A percentile compares a stretch with the other conserved stretches of the same genome.
phyloP scores from a whole-genome alignment of 179 eudicot genomes.

The Amaranthus tricolor region DNA sequence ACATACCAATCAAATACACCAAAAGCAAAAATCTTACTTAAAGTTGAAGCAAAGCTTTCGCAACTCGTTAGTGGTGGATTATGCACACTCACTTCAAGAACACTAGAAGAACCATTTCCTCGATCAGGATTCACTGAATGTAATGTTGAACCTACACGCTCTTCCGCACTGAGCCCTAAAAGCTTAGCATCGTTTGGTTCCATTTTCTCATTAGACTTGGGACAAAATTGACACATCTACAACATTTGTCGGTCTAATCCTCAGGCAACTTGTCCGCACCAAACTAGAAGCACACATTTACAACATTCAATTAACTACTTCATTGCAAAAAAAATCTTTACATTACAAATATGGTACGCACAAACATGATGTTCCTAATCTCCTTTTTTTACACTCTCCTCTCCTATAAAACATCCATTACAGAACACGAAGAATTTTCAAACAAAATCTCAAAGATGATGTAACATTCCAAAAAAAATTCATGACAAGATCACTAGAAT shows the following conservation, averaged over 20 bases:
- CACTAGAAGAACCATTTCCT: slow-evolving; percentile 32
- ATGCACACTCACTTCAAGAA: slow-evolving; percentile 23
- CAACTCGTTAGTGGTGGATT: slow-evolving; percentile 44
- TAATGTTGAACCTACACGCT: slow-evolving; percentile 22
- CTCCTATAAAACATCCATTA: neutral
- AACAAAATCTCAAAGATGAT: too few relatives aligned
- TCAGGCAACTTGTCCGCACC: slow-evolving; percentile 5
- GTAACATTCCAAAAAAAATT: too few relatives aligned
- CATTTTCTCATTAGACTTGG: slow-evolving; percentile 38
- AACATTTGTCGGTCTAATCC: slow-evolving; percentile 14
- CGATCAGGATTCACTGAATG: slow-evolving; percentile 28
- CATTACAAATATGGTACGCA: neutral
- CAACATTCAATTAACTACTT: slow-evolving; percentile 16
- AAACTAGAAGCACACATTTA: slow-evolving; percentile 12
- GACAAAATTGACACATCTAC: slow-evolving; percentile 46
- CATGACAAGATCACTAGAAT: neutral
- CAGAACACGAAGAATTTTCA: neutral
- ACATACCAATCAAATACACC: neutral
- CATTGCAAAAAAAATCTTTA: neutral
- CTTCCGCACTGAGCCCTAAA: slow-evolving; percentile 20
- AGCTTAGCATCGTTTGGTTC: slow-evolving; percentile 37
- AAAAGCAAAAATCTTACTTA: slow-evolving; percentile 39
- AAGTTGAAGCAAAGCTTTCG: slow-evolving; percentile 49
- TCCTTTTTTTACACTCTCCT: neutral
- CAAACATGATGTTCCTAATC: neutral